Evolutionary conservation across 192 early-diverging fungal species (phyloP).

Genomic region (Coemansia sp.): DNA sequence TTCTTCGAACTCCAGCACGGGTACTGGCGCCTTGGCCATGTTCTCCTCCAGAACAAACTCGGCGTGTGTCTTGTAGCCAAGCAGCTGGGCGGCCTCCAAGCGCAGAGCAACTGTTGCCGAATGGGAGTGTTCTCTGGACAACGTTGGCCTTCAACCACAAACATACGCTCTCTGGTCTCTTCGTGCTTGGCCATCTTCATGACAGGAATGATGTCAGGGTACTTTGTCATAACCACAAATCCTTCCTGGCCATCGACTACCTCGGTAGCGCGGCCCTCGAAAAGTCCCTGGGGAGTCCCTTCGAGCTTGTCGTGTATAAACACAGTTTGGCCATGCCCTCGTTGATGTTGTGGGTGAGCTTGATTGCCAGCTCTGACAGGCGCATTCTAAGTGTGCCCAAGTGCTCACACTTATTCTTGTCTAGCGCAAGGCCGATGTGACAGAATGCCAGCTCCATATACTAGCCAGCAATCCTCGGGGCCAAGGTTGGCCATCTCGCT

Average conservation of each 20-base stretch:
- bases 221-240: slow-evolving; percentile 75
- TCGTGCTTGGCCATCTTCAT: slow-evolving; percentile 59
- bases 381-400: slow-evolving; percentile 64
- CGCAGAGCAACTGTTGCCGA: slow-evolving; percentile 61
- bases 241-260: slow-evolving; percentile 64
- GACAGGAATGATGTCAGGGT: slow-evolving; percentile 59
- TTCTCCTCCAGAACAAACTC: slow-evolving; percentile 73
- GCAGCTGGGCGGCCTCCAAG: slow-evolving; percentile 59
- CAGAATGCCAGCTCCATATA: slow-evolving; percentile 66
- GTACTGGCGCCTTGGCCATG: slow-evolving; percentile 78
- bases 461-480: slow-evolving; percentile 63
- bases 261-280: slow-evolving; percentile 60
- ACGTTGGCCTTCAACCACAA: slow-evolving; percentile 58
- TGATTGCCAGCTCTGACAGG: slow-evolving; percentile 71
- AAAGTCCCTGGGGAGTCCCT: slow-evolving; percentile 75
- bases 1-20: slow-evolving; percentile 68
- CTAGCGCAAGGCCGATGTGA: slow-evolving; percentile 71
- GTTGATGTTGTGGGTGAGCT: slow-evolving; percentile 71
- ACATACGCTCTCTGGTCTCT: slow-evolving; percentile 58
- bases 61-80: slow-evolving; percentile 76
- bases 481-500: slow-evolving; percentile 43
- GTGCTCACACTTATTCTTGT: slow-evolving; percentile 59
- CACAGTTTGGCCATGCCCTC: too few species aligned
- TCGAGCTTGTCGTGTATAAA: slow-evolving; percentile 64
- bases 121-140: slow-evolving; percentile 65